Base-by-base conservation (phyloP, 2,329 filamentous ascomycete genomes). In the Onygenales sp. region DNA sequence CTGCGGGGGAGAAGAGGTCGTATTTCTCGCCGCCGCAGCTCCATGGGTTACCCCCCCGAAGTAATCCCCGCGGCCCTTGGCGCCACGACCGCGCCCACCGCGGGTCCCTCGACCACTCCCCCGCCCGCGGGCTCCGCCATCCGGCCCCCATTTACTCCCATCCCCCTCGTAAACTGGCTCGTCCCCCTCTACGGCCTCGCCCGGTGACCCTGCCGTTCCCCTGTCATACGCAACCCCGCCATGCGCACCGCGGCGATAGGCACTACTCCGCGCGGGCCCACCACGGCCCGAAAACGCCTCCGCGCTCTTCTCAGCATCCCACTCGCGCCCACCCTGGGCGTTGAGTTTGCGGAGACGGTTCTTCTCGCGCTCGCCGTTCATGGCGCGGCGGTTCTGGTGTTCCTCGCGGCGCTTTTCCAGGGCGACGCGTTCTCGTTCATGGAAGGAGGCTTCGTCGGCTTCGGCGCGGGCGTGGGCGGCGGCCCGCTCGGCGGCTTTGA, bases 381-480 rank as follows among this genome's bases (percentile, higher is more conserved):
- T 82, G 52, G 77, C 75, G 55, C 77, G 77, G 36, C 80, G 67
- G 55, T 81, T 77, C 53, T 65, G 66, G 4, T 60, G 60, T 54
- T 75, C 74, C 59, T 83, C 77, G 50, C 76, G 75, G 53, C 78
- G 71, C 53, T 80, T 76, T 59, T 77, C 73, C 21, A 76, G 76
- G 0, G 80, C 78, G 8, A 80, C 69, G 36, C 79, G 78, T 62
- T 86, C 83, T n/a, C 82, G 76, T 54, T 82, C 76, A 43, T 82
- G 75, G 63, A 84, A 86, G 0, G 77, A 79, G 2, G 81, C 82
- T 52, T 79, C 77, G 59, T 87, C 84, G n/a, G 81, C 82, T 69
- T 86, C 80, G n/a, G 82, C 82, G 31, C 82, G 76, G 1, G 78
- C 79, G 62, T 86, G 82, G 0, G 81, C 80, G 7, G 79, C 81